A percentile compares a stretch with the other conserved stretches of the same genome.
Evolutionary conservation across 805 yeast species (phyloP).

Genomic region (Lipomyces yamanashiensis): DNA sequence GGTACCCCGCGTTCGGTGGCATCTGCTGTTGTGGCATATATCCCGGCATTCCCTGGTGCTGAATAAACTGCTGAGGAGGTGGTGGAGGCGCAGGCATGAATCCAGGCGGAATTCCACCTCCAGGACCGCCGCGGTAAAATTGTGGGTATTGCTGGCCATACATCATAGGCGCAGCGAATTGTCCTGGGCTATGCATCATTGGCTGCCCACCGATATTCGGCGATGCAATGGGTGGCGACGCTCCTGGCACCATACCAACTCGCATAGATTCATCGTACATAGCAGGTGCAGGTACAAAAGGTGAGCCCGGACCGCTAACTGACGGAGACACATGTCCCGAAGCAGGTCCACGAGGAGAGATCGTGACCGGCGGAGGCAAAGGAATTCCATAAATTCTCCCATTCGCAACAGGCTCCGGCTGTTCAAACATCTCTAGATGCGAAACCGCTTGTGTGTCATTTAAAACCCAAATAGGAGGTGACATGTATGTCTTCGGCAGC

Average conservation of each 20-base stretch:
- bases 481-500: conserved; percentile 26
- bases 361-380: conserved; percentile 28
- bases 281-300: conserved; percentile 21
- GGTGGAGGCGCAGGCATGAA: conserved; percentile 30
- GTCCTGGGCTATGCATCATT: conserved; percentile 23
- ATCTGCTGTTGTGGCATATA: conserved; percentile 27
- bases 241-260: conserved; percentile 16
- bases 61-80: conserved; percentile 31
- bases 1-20: conserved; percentile 28
- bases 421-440: conserved; percentile 19
- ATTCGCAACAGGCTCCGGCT: conserved; percentile 22
- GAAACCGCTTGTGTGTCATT: conserved; percentile 12
- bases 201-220: conserved; percentile 28
- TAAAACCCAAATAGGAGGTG: conserved; percentile 30
- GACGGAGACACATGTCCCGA: conserved; percentile 28
- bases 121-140: conserved; percentile 20
- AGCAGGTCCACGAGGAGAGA: conserved; percentile 30
- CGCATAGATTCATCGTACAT: conserved; percentile 31
- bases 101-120: conserved; percentile 26
- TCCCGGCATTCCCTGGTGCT: conserved; percentile 17
- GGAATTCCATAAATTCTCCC: conserved; percentile 28
- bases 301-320: conserved; percentile 24
- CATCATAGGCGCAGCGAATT: conserved; percentile 24
- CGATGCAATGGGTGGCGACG: conserved; percentile 31
- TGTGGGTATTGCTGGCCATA: conserved; percentile 27